phyloP scores from a whole-genome alignment of 305 asterid species.

The Vinca major region DNA sequence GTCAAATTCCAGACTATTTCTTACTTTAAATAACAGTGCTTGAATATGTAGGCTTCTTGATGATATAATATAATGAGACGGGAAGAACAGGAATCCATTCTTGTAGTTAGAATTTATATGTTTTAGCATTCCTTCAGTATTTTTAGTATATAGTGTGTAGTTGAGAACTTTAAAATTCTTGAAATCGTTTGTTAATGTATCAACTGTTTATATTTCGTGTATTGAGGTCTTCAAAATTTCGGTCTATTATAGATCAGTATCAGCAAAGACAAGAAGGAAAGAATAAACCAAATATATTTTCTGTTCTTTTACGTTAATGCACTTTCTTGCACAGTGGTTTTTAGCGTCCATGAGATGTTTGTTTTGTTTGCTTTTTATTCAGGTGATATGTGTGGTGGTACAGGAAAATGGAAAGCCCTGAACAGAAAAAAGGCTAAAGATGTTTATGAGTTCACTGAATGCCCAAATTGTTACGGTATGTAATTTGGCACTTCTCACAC shows the following conservation, averaged over 20 bases:
- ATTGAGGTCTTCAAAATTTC: neutral
- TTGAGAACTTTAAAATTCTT: neutral
- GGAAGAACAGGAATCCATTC: neutral
- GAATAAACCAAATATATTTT: neutral
- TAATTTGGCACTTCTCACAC: constrained; percentile 12
- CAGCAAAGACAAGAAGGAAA: neutral
- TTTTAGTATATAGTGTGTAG: neutral
- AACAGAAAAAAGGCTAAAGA: constrained; percentile 95
- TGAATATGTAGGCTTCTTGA: neutral
- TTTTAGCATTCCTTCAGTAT: neutral
- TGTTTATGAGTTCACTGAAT: constrained; percentile 86
- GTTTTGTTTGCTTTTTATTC: constrained; percentile 31
- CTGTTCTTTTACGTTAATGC: neutral
- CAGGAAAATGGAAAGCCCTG: constrained; percentile 99
- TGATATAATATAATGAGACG: neutral
- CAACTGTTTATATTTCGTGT: neutral
- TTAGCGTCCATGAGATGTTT: constrained; percentile 27
- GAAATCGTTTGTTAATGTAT: neutral
- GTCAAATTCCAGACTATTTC: neutral
- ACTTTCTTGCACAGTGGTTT: constrained; percentile 7
- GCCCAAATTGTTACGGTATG: constrained; percentile 95
- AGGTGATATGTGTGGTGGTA: constrained; percentile 99
- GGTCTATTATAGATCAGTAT: neutral
- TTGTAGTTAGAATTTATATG: neutral
- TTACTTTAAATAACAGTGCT: neutral